Percentiles rank a stretch among this genome's conserved stretches.
These are phyloP conservation scores for Cercospora beticola DNA, from an alignment of 2,329 filamentous ascomycete genomes.

Conservation along the genomic window DNA sequence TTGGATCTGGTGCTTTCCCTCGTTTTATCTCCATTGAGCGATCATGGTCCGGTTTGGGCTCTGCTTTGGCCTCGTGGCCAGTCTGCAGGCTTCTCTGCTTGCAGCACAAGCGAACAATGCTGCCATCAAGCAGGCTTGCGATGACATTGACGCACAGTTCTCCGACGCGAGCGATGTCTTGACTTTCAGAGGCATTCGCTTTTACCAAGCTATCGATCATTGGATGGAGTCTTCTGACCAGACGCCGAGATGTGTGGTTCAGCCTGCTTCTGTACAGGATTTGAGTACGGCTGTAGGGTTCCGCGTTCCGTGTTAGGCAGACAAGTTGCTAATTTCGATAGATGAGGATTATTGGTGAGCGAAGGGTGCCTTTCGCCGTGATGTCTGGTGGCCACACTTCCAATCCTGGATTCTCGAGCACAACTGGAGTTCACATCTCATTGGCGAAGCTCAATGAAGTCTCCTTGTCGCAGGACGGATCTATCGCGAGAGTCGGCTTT, in stretches of 20 bases:
- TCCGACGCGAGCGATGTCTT: constrained; percentile 1
- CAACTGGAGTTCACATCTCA: constrained; percentile 15
- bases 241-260: not conserved
- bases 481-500: constrained; percentile 9
- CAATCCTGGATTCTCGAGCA: constrained; percentile 19
- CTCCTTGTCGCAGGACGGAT: constrained; percentile 1
- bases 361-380: constrained; percentile 11
- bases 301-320: too few species aligned
- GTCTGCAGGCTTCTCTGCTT: not conserved
- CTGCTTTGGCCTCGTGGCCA: not conserved
- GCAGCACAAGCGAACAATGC: not conserved
- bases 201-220: constrained; percentile 7
- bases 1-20: not conserved
- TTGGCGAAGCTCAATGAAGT: constrained; percentile 14
- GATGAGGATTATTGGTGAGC: constrained; percentile 12
- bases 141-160: constrained; percentile 1
- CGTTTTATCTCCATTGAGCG: not conserved
- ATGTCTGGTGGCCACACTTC: constrained; percentile 13
- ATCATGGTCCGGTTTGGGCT: not conserved
- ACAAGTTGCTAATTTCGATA: not conserved
- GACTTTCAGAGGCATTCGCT: not conserved
- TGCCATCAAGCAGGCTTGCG: constrained; percentile 1
- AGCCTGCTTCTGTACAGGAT: constrained; percentile 1
- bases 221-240: constrained; percentile 12
- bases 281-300: constrained; percentile 1